Evolutionary conservation across 768 basidiomycete species (phyloP), one percentile per base, ranked within the genome.

Genomic region (Suillus spraguei): DNA sequence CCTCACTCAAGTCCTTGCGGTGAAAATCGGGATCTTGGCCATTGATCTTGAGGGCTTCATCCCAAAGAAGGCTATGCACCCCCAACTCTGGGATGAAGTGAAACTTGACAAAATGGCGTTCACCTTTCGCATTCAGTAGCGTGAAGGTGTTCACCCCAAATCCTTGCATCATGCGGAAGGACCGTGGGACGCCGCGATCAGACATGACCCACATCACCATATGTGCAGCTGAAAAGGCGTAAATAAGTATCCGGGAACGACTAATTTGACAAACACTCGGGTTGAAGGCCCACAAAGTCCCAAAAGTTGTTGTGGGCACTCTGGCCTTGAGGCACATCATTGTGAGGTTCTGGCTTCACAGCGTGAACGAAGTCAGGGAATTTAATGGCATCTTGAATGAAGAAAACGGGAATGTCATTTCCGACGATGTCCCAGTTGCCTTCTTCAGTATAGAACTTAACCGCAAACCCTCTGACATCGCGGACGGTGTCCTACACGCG

Each of bases 11-110:
- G 70, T 96, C 94, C 70, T 94, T 90, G 38, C 93, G 86, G 66
- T 95, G 94, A 76, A 92, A 96, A 74, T 95, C 94, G 41, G 95
- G 94, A 74, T 96, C 94, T 73, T 94, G 92, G 0, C 92, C 91
- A 17, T 67, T 65, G 46, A 96, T 83, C 72, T 95, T 95, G 64
- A 96, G 79, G 1, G 91, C 91, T 68, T 97, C 95, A 65, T 97
- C 94, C 94, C 95, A 97, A 6, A 90, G 79, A 17, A 96, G 78
- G 63, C 87, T 89, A 71, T 95, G 91, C 2, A 91, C 90, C 24
- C 94, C 94, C 17, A 95, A 83, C 74, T 94, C 85, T 20, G 94
- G 86, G 44, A 84, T 85, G 80, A 86, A 91, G 74, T 95, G 92
- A 73, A 94, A 95, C 74, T 95, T 96, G 76, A 95, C 94, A 68